phyloP scores from a whole-genome alignment of 2,329 filamentous ascomycete genomes.

The Fusarium oligoseptatum region DNA sequence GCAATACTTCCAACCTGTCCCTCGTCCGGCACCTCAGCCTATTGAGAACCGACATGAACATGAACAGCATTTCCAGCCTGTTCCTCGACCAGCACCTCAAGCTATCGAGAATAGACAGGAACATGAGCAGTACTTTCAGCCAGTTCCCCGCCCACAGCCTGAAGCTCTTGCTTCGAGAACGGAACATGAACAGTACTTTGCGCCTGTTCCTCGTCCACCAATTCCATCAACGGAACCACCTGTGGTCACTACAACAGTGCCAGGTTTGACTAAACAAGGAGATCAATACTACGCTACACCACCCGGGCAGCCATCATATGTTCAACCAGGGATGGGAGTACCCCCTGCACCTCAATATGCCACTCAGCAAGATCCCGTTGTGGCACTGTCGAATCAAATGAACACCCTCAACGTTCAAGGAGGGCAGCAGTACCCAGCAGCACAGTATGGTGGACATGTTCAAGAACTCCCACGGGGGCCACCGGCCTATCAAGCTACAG shows the following conservation, averaged over 20 bases:
- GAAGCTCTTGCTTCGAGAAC: background rate
- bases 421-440: background rate
- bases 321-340: background rate
- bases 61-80: background rate
- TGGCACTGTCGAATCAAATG: slow-evolving; percentile 34
- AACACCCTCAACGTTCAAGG: slow-evolving; percentile 24
- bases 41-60: background rate
- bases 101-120: background rate
- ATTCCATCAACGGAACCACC: background rate
- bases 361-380: slow-evolving; percentile 13
- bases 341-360: background rate
- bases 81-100: background rate
- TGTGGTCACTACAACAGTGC: background rate
- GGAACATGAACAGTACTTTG: background rate
- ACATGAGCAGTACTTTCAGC: background rate
- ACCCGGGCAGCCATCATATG: background rate
- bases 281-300: background rate
- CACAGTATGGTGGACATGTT: background rate
- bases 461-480: slow-evolving; percentile 20
- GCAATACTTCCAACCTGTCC: background rate
- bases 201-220: background rate
- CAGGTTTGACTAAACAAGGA: fast-evolving
- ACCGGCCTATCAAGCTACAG: slow-evolving; percentile 36
- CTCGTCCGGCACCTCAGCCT: background rate
- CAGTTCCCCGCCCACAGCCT: background rate